Conservation (phyloP, 2,329 filamentous ascomycete species). For the Atkinsonella texensis region DNA sequence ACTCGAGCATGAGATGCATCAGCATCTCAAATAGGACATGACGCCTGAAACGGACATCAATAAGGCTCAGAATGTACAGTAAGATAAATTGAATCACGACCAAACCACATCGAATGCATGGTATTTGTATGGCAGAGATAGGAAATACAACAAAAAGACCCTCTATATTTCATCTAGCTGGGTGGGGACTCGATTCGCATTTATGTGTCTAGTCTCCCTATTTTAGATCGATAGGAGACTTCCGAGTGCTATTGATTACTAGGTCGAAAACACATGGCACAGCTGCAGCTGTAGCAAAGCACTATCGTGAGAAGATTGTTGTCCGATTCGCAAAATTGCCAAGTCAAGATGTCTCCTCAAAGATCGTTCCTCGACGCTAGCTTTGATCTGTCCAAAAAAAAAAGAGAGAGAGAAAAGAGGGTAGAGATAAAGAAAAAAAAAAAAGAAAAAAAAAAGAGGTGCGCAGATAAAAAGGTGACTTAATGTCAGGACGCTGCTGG, state of each 20-base stretch:
- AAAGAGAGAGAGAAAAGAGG: conserved; percentile 6
- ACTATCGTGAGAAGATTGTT: background rate
- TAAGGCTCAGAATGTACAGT: no score
- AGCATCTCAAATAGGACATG: no score
- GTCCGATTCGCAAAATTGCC: background rate
- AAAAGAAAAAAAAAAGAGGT: conserved; percentile 6
- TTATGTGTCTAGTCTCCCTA: background rate
- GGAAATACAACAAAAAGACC: background rate
- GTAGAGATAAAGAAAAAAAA: conserved; percentile 9
- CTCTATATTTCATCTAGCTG: background rate
- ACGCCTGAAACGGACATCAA: no score
- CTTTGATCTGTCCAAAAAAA: conserved; percentile 9
- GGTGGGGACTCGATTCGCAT: background rate
- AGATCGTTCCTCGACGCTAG: conserved; percentile 10
- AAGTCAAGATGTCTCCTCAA: background rate
- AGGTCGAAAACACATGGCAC: background rate
- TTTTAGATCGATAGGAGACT: background rate
- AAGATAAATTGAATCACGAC: no score
- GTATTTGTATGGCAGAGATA: conserved; percentile 5
- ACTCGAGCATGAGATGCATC: conserved; percentile 5
- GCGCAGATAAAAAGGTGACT: conserved; percentile 6
- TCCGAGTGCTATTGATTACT: background rate
- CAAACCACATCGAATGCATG: no score
- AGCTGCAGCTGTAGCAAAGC: conserved; percentile 1
- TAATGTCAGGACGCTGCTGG: conserved; percentile 10